These are phyloP conservation scores for Bipolaris cookei DNA, from an alignment of 2,329 filamentous ascomycete species.

Conservation along the genomic window DNA sequence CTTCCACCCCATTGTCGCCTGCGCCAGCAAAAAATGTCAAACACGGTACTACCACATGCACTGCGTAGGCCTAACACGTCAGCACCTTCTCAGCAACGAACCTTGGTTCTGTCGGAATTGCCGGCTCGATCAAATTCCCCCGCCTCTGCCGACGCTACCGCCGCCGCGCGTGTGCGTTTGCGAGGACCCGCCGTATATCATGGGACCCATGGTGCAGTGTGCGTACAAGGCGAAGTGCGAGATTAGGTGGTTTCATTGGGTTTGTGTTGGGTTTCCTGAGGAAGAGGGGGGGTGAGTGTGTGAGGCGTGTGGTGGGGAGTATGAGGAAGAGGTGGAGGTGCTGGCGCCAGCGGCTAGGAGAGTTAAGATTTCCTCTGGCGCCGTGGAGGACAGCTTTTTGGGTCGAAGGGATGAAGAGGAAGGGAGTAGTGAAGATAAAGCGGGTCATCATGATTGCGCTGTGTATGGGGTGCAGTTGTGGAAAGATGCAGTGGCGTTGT, in stretches of 20 bases:
- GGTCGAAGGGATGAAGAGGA: neutral
- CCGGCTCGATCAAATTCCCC: neutral
- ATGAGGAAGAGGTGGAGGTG: neutral
- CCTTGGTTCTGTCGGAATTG: conserved; percentile 6
- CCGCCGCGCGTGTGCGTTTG: neutral
- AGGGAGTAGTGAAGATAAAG: too few relatives aligned
- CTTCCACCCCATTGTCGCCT: conserved; percentile 2
- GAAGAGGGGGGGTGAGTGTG: neutral
- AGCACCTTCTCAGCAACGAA: neutral
- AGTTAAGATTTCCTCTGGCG: neutral
- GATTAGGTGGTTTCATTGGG: conserved; percentile 1
- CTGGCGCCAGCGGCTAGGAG: neutral
- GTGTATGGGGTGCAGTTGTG: too few relatives aligned
- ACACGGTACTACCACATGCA: conserved; percentile 5
- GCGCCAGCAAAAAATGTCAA: neutral
- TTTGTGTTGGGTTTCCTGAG: neutral
- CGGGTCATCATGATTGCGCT: too few relatives aligned
- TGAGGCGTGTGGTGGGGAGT: neutral
- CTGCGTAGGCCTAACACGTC: neutral
- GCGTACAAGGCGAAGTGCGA: neutral
- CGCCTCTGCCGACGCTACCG: too few relatives aligned
- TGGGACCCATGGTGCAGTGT: conserved; percentile 2
- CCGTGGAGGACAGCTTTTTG: neutral
- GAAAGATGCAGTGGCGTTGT: too few relatives aligned
- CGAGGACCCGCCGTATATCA: neutral